phyloP scores from a whole-genome alignment of 306 rosid genomes.

The Fragaria vesca region DNA sequence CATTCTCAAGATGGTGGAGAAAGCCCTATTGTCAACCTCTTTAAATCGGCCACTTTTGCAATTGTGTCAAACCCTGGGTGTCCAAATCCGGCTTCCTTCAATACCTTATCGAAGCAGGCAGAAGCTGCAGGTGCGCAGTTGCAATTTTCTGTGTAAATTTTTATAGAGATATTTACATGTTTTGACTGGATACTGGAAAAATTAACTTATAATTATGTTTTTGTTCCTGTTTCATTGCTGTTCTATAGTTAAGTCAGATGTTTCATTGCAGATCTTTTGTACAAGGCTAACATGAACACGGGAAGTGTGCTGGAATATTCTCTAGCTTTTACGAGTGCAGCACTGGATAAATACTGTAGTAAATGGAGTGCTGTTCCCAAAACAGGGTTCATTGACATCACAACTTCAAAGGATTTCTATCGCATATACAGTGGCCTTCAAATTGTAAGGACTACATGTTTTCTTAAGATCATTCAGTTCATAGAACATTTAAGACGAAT shows the following conservation, averaged over 20 bases:
- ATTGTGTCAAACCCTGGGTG: slow-evolving; percentile 69
- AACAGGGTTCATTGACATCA: slow-evolving; percentile 95
- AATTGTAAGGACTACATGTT: slow-evolving; percentile 61
- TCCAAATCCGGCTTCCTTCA: slow-evolving; percentile 69
- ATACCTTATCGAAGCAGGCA: slow-evolving; percentile 86
- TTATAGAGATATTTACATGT: not conserved
- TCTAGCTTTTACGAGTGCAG: slow-evolving; percentile 95
- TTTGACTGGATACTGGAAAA: not conserved
- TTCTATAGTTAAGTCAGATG: slow-evolving; percentile 1
- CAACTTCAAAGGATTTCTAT: slow-evolving; percentile 93
- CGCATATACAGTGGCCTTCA: slow-evolving; percentile 97
- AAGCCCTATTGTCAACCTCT: slow-evolving; percentile 89
- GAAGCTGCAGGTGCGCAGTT: slow-evolving; percentile 89
- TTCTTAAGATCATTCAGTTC: not conserved
- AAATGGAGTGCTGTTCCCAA: slow-evolving; percentile 96
- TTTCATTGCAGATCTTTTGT: slow-evolving; percentile 75
- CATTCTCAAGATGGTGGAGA: slow-evolving; percentile 83
- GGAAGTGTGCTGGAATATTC: slow-evolving; percentile 98
- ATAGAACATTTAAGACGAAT: not conserved
- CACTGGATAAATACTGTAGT: slow-evolving; percentile 88
- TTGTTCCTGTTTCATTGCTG: slow-evolving; percentile 7
- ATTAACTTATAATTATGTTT: not conserved
- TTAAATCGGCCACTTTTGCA: slow-evolving; percentile 76
- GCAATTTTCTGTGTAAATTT: not conserved
- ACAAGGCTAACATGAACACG: slow-evolving; percentile 89